phyloP scores from a whole-genome alignment of 176 grass and related monocot genomes.

The Saccharum officinarum region DNA sequence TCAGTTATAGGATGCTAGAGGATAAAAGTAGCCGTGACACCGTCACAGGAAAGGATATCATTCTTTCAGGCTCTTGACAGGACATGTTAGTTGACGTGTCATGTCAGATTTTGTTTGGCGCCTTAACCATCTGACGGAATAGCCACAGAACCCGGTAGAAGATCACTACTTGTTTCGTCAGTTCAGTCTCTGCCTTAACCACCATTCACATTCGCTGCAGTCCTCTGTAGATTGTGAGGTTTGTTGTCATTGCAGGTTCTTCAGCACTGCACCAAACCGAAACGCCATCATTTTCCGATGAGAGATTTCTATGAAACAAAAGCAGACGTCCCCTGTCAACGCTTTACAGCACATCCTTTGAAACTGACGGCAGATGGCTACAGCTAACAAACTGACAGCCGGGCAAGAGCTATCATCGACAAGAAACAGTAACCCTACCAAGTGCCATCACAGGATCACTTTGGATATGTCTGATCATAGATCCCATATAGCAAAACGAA shows the following conservation, averaged over 20 bases:
- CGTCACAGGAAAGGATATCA: neutral
- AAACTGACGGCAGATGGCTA: neutral
- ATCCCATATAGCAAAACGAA: neutral
- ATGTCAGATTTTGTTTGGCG: conserved; percentile 1
- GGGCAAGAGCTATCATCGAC: neutral
- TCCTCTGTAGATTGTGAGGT: neutral
- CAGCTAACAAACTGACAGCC: neutral
- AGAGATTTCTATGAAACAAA: neutral
- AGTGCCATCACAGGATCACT: neutral
- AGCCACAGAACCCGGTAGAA: neutral
- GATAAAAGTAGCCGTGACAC: neutral
- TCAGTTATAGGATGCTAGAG: neutral
- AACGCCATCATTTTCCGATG: neutral
- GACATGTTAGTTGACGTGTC: conserved; percentile 6
- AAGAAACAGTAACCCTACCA: neutral
- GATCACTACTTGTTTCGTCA: neutral
- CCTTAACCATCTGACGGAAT: neutral
- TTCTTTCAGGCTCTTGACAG: neutral
- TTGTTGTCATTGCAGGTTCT: neutral
- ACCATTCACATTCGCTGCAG: neutral
- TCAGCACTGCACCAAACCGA: neutral
- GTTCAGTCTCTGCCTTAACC: neutral
- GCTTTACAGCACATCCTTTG: neutral
- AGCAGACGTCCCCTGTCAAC: neutral
- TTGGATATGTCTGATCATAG: neutral